Evolutionary conservation across 257 asterid species (phyloP).

Genomic region (Misopates orontium): DNA sequence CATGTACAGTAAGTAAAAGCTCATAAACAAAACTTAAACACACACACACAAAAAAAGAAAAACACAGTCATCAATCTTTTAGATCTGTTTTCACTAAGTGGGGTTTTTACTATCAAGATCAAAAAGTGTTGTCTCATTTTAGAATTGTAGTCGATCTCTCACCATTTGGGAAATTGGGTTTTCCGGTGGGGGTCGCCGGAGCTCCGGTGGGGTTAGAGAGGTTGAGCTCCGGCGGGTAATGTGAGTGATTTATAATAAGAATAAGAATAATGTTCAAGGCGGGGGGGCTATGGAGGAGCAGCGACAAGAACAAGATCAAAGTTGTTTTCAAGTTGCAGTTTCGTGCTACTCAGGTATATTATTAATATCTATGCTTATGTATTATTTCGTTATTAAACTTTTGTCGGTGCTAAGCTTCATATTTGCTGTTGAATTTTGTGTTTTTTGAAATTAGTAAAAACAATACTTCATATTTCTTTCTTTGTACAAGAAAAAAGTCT

Average conservation of each 20-base stretch:
- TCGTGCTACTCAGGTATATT: conserved; percentile 91
- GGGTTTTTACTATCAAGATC: conserved; percentile 28
- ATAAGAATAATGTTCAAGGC: conserved; percentile 86
- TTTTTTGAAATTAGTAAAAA: no score
- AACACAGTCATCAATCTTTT: no score
- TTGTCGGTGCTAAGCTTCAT: background rate
- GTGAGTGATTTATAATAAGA: conserved; percentile 39
- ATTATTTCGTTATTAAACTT: background rate
- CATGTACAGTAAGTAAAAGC: conserved; percentile 19
- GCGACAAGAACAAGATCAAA: conserved; percentile 91
- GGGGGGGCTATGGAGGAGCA: conserved; percentile 80
- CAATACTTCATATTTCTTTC: no score
- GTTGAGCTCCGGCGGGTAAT: conserved; percentile 60
- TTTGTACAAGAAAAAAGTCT: no score
- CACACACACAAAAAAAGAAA: no score
- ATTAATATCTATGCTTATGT: background rate
- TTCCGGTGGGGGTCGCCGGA: conserved; percentile 68
- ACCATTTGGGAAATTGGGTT: no score
- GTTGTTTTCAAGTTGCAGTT: conserved; percentile 88
- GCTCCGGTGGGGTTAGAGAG: conserved; percentile 57
- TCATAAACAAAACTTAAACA: background rate
- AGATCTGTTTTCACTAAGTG: no score
- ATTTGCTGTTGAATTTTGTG: no score
- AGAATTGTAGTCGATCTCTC: no score
- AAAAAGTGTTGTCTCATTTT: no score